Conservation (phyloP, 148 eudicot genomes). For the Bassia scoparia region DNA sequence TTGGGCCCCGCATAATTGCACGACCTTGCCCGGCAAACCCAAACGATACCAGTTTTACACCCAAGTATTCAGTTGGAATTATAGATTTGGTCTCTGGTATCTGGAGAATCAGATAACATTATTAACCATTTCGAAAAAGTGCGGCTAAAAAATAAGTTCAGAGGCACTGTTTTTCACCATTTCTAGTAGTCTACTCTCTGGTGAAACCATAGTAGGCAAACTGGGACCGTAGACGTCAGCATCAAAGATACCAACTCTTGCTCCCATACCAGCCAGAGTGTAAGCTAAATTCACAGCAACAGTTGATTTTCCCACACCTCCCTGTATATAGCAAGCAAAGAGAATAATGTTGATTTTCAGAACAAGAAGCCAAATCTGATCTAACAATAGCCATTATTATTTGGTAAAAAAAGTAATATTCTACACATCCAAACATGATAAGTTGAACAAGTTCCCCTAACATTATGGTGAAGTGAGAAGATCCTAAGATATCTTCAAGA, state of each 20-base stretch:
- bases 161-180: conserved; percentile 51
- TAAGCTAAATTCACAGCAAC: conserved; percentile 95
- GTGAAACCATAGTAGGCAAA: conserved; percentile 98
- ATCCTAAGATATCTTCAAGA: no score
- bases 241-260: conserved; percentile 97
- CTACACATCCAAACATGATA: no score
- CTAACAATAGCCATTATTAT: neutral
- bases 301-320: conserved; percentile 98
- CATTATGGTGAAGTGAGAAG: no score
- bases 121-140: conserved; percentile 14
- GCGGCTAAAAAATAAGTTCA: neutral
- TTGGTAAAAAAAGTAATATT: no score
- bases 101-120: conserved; percentile 36
- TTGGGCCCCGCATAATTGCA: conserved; percentile 99
- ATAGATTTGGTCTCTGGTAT: conserved; percentile 84
- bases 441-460: no score
- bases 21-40: conserved; percentile 99
- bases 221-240: conserved; percentile 99
- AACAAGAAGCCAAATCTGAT: neutral
- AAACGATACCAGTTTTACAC: conserved; percentile 90
- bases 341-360: conserved; percentile 5
- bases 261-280: conserved; percentile 98
- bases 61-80: conserved; percentile 93
- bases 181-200: conserved; percentile 80
- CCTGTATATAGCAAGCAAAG: conserved; percentile 40